Evolutionary conservation across 805 yeast species (phyloP), one percentile per base, ranked within the genome.

Genomic region (Barnettozyma vustinii): DNA sequence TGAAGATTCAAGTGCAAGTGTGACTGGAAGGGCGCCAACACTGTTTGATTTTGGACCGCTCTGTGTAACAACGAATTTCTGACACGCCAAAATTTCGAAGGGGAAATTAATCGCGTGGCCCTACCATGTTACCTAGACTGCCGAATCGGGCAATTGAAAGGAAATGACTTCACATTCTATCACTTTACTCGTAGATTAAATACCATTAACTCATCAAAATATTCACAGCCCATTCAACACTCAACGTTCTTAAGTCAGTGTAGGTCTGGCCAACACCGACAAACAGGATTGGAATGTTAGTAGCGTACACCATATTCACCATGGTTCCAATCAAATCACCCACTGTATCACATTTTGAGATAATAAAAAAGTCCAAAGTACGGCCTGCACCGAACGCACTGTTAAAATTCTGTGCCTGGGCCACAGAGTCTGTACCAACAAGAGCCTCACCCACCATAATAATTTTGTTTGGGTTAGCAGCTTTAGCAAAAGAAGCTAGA

Each of bases 391-490:
- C 98, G 68, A 94, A 92, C 0, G 97, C 97, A 57, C 82, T 80
- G 63, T 92, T 91, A 72, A 92, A 92, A 64, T 94, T 91, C 46
- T 80, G 80, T 0, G 98, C 98, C 66, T 92, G 99, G 66, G 86
- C 86, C 3, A 94, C 97, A 1, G 97, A 88, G 64, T 92, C 99
- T 0, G 98, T 91, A 16, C 99, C 99, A 1, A 92, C 98, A 36
- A 92, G 72, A 0, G 99, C 99, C 67, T 92, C 99, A 39, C 97
- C 98, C 18, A 92, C 99, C 98, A 94, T 94, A 62, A 92, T 91
- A 59, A 92, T 92, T 65, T 88, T 92, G 68, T 92, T 94, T 0
- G 98, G 99, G 44, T 88, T 77, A 2, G 98, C 98, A 44, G 95
- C 91, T 59, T 87, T 89, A 16, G 97, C 98, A 66, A 92, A 92